Conservation (phyloP, 2,329 filamentous ascomycete species). For the Arthroderma sp. region DNA sequence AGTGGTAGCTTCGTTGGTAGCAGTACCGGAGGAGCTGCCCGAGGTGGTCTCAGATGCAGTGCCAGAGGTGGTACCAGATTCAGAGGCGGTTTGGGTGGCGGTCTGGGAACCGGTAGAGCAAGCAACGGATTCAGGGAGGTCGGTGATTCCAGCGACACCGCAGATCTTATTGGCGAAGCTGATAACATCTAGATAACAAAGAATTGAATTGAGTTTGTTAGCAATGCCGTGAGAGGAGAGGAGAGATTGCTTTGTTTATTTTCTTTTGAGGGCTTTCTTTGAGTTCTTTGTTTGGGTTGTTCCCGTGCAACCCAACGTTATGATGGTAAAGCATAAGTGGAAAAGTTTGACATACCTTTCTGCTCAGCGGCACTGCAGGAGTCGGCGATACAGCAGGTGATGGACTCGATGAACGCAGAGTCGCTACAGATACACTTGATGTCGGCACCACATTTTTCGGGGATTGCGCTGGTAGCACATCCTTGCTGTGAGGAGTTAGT, state of each 20-base stretch:
- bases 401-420: slow-evolving; percentile 32
- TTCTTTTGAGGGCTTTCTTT: neutral
- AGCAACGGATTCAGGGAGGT: slow-evolving; percentile 21
- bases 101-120: slow-evolving; percentile 13
- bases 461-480: slow-evolving; percentile 31
- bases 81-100: slow-evolving; percentile 8
- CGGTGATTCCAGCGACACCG: slow-evolving; percentile 23
- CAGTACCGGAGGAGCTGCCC: slow-evolving; percentile 17
- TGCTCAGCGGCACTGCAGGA: slow-evolving; percentile 34
- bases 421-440: slow-evolving; percentile 38
- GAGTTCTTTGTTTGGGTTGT: no score
- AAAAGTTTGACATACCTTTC: slow-evolving; percentile 18
- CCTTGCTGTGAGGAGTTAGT: slow-evolving; percentile 15
- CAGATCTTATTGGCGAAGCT: slow-evolving; percentile 27
- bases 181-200: slow-evolving; percentile 18
- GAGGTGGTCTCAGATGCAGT: slow-evolving; percentile 10
- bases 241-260: neutral
- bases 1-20: slow-evolving; percentile 4
- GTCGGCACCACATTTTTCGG: slow-evolving; percentile 29
- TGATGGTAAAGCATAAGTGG: neutral
- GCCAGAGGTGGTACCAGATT: slow-evolving; percentile 5
- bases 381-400: slow-evolving; percentile 38
- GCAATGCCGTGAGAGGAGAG: neutral
- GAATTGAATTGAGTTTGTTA: neutral
- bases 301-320: no score